Percentiles rank a stretch among this genome's conserved stretches.
Evolutionary conservation across 108 stramenopile species (phyloP).

Genomic region (Halocafeteria seosinensis): DNA sequence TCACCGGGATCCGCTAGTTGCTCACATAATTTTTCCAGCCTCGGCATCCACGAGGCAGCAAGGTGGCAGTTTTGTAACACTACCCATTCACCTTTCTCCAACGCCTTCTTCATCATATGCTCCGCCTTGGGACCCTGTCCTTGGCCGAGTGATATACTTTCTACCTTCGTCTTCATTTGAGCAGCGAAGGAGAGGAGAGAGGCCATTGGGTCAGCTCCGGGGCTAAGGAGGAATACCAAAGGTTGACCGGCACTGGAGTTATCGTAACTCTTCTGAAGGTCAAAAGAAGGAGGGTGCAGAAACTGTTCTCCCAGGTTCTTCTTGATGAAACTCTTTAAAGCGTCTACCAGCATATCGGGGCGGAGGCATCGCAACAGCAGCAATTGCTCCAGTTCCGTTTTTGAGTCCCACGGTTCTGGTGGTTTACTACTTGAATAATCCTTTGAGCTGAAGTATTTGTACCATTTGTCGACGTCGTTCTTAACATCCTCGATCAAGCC

Average conservation of each 20-base stretch:
- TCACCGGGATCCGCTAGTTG: constrained; percentile 4
- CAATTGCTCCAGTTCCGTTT: constrained; percentile 19
- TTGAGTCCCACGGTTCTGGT: too few relatives aligned
- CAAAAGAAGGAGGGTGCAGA: constrained; percentile 44
- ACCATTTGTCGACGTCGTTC: constrained; percentile 19
- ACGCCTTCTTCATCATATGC: constrained; percentile 25
- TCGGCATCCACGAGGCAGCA: constrained; percentile 40
- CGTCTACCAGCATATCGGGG: constrained; percentile 31
- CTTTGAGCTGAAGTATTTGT: constrained; percentile 24
- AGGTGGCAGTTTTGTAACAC: constrained; percentile 47
- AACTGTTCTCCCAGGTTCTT: constrained; percentile 30
- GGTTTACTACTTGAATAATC: too few relatives aligned
- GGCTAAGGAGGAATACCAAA: constrained; percentile 36
- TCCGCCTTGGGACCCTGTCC: constrained; percentile 42
- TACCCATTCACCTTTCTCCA: constrained; percentile 39
- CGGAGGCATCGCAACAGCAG: constrained; percentile 31
- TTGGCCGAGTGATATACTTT: constrained; percentile 36
- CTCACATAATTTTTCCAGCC: constrained; percentile 35
- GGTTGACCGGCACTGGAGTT: constrained; percentile 35
- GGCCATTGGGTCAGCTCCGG: constrained; percentile 44
- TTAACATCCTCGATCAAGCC: constrained; percentile 29
- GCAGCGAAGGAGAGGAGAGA: constrained; percentile 36
- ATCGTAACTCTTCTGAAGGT: constrained; percentile 33
- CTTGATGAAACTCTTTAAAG: constrained; percentile 32
- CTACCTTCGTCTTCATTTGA: constrained; percentile 20